Evolutionary conservation across 306 rosid genomes (phyloP), one percentile per base, ranked within the genome.

Genomic region (Amphicarpaea edgeworthii): DNA sequence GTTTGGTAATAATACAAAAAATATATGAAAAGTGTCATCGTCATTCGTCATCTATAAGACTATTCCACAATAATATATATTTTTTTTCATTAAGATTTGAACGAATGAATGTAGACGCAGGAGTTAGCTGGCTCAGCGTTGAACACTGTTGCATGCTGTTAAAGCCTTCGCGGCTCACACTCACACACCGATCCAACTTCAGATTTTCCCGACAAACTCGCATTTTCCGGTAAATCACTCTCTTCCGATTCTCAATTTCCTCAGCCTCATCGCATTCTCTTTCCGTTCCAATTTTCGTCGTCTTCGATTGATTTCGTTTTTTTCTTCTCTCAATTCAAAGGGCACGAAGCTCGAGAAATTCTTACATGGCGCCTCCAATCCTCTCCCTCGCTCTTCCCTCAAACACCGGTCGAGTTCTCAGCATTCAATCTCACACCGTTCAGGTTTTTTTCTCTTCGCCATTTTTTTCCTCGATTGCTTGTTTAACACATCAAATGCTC

Each of bases 341-440:
- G 65, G 53, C 77, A 14, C 54, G 40, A 64, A 84, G 77, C 49
- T 47, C 72, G 20, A 61, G 20, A 12, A 77, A n/a, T 69, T 63
- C 79, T 2, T 10, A 11, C 68, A 90, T 90, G 96, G 62, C 86
- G 43, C 96, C 96, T 70, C 96, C 96, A n/a, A 72, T 90, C 53
- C 93, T 90, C 49, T 88, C 96, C 9, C 70, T 90, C 57, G 93
- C 81, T 65, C 81, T 90, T 70, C 96, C 93, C 24, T 83, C 96
- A 0, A 86, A 81, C 68, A 88, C 96, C 37, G 91, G 96, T 65
- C 88, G 96, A 80, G 87, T 90, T 81, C 93, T 90, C 70, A 90
- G 96, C 53, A 90, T 90, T 82, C 96, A 90, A 75, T 90, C 96
- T n/a, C 96, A 90, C 80, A 90, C 96, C 26, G 93, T 90, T 64